Evolutionary conservation across 2,329 filamentous ascomycete species (phyloP), one percentile per base, ranked within the genome.

Genomic region (Pezizomycotina sp.): DNA sequence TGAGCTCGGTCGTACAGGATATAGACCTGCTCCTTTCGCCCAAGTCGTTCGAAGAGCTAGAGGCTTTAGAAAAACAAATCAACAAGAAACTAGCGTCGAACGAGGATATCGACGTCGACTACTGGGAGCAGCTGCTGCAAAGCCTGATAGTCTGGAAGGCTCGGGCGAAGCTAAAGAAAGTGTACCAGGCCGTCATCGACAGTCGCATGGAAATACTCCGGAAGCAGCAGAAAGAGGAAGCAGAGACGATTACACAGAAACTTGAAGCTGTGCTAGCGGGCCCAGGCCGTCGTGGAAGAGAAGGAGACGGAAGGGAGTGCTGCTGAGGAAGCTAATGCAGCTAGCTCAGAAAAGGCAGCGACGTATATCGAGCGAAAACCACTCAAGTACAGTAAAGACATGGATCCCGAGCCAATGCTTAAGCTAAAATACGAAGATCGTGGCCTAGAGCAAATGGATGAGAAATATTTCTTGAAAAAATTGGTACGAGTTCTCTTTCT

Each of bases 41-140:
- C 6, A 98, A 98, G 60, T 71, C 74, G 10, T 74, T 81, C 50
- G 76, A 82, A 50, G 80, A 95, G 56, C 64, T 98, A n/a, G 77
- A 84, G 53, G 69, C 69, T 12, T 64, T 98, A 31, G 86, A 98
- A 58, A 70, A 65, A 46, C 84, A 95, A 60, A 89, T 98, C 56
- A 74, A 73, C 54, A 64, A 66, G 10, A 98, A 98, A 61, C 62
- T 98, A 30, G 68, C 74, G 34, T 91, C 82, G 5, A 76, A 92
- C 53, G 84, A 93, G 53, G 75, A 80, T 6, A 86, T 98, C 48
- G 89, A 98, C 57, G 82, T 79, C 2, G 89, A 98, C 58, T 98
- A 95, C 56, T 98, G 89, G 89, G 82, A 92, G 54, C 81, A 92
- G 54, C 64, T 98, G 10, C 64, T 98, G 43, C 74, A 75, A 48